Base-by-base conservation (phyloP, 805 yeast species). In the Yarrowia deformans region DNA sequence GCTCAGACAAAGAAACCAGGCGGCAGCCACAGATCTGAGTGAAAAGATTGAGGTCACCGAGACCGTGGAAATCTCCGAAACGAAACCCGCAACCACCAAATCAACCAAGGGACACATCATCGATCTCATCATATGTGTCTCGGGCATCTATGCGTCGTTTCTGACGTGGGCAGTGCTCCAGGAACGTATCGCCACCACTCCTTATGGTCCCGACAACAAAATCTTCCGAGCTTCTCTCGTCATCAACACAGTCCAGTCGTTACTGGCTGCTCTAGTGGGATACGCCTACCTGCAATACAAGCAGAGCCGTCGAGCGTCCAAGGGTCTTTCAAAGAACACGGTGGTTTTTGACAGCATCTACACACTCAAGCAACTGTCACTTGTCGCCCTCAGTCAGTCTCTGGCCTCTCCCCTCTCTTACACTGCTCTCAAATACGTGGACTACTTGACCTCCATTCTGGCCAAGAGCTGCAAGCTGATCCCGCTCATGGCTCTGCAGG, bases 391-490 rank as follows among this genome's bases (percentile, higher is more conserved):
- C 2, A 87, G 97, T 9, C 94, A 93, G 73, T 87, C 96, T 29
- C 74, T 93, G 34, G 87, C 97, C 0, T 85, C 93, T 1, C 97
- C 97, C 6, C 79, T 95, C 55, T 95, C 97, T 0, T 88, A 91
- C 71, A 84, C 88, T 50, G 87, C 97, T 19, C 80, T 94, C 70
- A 83, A 85, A 63, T 91, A 94, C 77, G 94, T 95, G 40, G 97
- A 91, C 75, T 95, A 90, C 76, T 80, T 95, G 75, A 90, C 96
- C 0, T 89, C 86, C 73, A 84, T 94, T 71, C 83, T 95, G 71
- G 97, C 97, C 19, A 95, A 95, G 76, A 89, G 97, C 68, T 94
- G 98, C 77, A 95, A 95, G 75, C 83, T 95, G 77, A 86, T 95
- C 29, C 99, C 99, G 0, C 97, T 94, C n/a, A 88, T 95, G 89